Conservation (phyloP, 2,329 filamentous ascomycete genomes). For the Trichothecium roseum region DNA sequence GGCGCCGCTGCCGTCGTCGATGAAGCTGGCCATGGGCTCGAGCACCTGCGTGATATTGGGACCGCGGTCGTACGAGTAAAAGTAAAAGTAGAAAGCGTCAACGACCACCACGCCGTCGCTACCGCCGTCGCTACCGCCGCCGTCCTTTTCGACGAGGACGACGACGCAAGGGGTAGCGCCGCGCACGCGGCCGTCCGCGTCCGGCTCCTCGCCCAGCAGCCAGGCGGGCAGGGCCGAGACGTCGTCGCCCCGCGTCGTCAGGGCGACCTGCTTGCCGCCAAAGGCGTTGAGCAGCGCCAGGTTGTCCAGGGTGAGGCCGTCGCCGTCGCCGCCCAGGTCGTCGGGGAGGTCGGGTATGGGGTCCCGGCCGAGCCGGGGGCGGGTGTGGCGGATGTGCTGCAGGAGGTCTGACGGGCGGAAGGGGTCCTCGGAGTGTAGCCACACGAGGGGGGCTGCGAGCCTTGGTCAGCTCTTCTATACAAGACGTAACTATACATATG, state of each 20-base stretch:
- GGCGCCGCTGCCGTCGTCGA: conserved; percentile 8
- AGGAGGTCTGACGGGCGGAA: conserved; percentile 18
- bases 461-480: too few relatives aligned
- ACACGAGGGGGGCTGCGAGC: conserved; percentile 17
- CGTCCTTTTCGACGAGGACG: conserved; percentile 12
- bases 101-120: too few relatives aligned
- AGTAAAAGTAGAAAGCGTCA: conserved; percentile 21
- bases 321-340: too few relatives aligned
- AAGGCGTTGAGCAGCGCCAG: conserved; percentile 13
- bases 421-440: conserved; percentile 20
- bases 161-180: conserved; percentile 17
- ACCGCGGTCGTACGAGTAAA: conserved; percentile 19
- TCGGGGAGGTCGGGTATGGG: conserved; percentile 9
- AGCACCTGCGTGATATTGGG: conserved; percentile 16
- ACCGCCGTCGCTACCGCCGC: too few relatives aligned
- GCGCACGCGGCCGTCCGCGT: conserved; percentile 9
- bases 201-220: conserved; percentile 14
- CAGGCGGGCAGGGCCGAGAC: conserved; percentile 11
- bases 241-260: conserved; percentile 16
- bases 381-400: conserved; percentile 17
- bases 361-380: conserved; percentile 9
- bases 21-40: conserved; percentile 12
- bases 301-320: conserved; percentile 17
- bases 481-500: too few relatives aligned
- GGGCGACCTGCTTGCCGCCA: conserved; percentile 9